Conservation (phyloP, 106 monocot genomes). For the Cymbidium sinense region DNA sequence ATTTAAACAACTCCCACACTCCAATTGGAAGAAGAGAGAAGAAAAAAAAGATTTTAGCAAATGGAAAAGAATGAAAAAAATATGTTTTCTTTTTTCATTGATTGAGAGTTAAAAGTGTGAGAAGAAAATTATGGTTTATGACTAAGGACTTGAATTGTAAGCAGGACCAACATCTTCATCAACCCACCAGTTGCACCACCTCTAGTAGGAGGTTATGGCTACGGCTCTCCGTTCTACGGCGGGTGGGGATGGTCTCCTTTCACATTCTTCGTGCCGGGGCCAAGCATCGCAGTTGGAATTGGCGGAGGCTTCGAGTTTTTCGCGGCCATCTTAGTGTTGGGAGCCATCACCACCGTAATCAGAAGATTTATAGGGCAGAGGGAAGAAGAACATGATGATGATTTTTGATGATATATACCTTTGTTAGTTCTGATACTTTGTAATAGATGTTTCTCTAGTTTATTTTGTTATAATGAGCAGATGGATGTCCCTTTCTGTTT, state of each 20-base stretch:
- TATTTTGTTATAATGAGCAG: neutral
- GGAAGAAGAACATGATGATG: slow-evolving; percentile 53
- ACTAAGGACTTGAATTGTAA: neutral
- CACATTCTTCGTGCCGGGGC: slow-evolving; percentile 81
- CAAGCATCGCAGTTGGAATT: slow-evolving; percentile 62
- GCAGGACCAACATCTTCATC: slow-evolving; percentile 85
- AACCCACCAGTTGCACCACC: slow-evolving; percentile 88
- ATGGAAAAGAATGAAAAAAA: too few relatives aligned
- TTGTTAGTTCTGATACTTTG: neutral
- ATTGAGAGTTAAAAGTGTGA: neutral
- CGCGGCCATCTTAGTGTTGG: slow-evolving; percentile 42
- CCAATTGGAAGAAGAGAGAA: too few relatives aligned
- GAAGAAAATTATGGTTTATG: neutral
- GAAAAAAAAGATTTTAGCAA: too few relatives aligned
- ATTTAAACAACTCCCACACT: too few relatives aligned
- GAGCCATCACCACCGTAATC: slow-evolving; percentile 40
- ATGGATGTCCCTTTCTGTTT: neutral
- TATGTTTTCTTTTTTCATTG: too few relatives aligned
- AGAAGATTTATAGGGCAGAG: slow-evolving; percentile 38
- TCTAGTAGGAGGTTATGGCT: slow-evolving; percentile 75
- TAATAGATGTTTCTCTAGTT: neutral
- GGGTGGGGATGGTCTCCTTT: slow-evolving; percentile 94
- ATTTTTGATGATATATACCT: neutral
- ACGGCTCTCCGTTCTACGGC: slow-evolving; percentile 52
- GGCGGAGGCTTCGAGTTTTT: slow-evolving; percentile 88